Percentiles rank a stretch among this genome's conserved stretches.
Evolutionary conservation across 768 basidiomycete species (phyloP).

Genomic region (Serendipita sp.): DNA sequence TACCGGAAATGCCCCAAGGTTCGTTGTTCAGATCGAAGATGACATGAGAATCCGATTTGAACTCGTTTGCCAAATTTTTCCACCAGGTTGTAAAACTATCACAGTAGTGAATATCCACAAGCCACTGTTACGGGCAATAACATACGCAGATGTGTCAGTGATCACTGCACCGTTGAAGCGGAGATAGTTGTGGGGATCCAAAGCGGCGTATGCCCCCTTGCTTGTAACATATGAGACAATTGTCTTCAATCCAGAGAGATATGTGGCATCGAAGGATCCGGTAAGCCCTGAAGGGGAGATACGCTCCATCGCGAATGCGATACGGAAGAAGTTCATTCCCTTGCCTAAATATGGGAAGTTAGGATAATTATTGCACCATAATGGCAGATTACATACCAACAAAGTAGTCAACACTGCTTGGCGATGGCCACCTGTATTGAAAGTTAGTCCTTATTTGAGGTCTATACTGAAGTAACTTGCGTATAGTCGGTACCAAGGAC

Average conservation of each 20-base stretch:
- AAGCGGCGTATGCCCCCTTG: conserved; percentile 40
- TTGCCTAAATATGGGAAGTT: conserved; percentile 31
- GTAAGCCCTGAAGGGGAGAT: conserved; percentile 36
- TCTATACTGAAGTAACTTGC: too few species aligned
- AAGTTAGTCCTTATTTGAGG: too few species aligned
- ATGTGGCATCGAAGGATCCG: conserved; percentile 35
- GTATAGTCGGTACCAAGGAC: too few species aligned
- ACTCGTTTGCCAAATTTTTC: conserved; percentile 37
- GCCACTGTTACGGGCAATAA: not conserved
- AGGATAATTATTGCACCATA: not conserved
- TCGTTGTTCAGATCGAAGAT: conserved; percentile 56
- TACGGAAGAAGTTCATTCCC: conserved; percentile 46
- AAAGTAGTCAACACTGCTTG: conserved; percentile 23
- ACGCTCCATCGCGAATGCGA: conserved; percentile 44
- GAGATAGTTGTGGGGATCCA: conserved; percentile 45
- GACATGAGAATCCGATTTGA: conserved; percentile 28
- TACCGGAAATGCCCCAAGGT: conserved; percentile 40
- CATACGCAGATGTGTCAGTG: conserved; percentile 29
- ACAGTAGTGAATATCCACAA: not conserved
- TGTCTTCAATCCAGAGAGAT: conserved; percentile 33
- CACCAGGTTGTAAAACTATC: conserved; percentile 22
- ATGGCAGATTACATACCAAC: not conserved
- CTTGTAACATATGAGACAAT: conserved; percentile 43
- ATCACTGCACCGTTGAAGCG: conserved; percentile 38
- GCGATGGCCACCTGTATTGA: conserved; percentile 23